A percentile compares a stretch with the other conserved stretches of the same genome.
Conservation (phyloP, 768 basidiomycete species). For the Mrakia blollopis region DNA sequence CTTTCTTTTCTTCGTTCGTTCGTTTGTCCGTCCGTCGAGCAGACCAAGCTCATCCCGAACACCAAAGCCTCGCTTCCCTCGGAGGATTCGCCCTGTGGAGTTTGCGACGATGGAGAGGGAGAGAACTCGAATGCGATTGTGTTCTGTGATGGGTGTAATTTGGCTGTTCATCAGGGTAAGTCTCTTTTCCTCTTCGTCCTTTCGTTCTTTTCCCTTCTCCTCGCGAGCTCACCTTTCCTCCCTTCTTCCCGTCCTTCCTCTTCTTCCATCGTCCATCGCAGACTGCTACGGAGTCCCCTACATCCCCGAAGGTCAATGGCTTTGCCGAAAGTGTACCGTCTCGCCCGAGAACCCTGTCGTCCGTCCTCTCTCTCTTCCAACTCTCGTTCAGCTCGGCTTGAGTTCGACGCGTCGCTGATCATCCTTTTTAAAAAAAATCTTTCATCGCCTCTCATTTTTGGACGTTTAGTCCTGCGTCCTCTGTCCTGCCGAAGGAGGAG, state of each 20-base stretch:
- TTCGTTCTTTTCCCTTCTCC: background rate
- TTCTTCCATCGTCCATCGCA: slow-evolving; percentile 41
- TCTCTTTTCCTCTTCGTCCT: background rate
- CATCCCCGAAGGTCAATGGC: slow-evolving; percentile 98
- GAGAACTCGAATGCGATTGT: slow-evolving; percentile 99
- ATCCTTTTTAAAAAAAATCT: too few relatives aligned
- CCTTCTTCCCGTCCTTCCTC: too few relatives aligned
- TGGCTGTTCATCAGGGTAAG: slow-evolving; percentile 98
- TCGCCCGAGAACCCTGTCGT: slow-evolving; percentile 95
- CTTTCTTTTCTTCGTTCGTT: too few relatives aligned
- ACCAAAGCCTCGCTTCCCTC: slow-evolving; percentile 78
- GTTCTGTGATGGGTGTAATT: slow-evolving; percentile 97
- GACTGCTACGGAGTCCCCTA: slow-evolving; percentile 99
- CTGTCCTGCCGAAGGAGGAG: slow-evolving; percentile 94
- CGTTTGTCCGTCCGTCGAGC: background rate
- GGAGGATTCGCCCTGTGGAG: slow-evolving; percentile 92
- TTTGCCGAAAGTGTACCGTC: slow-evolving; percentile 96
- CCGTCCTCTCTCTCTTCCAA: slow-evolving; percentile 40
- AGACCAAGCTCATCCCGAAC: slow-evolving; percentile 94
- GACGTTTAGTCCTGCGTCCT: slow-evolving; percentile 96
- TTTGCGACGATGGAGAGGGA: slow-evolving; percentile 97
- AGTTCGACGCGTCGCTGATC: background rate
- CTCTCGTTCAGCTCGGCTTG: background rate
- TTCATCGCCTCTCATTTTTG: slow-evolving; percentile 7
- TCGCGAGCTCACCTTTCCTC: background rate